Conservation (phyloP, 2,329 filamentous ascomycete genomes). For the Biscogniauxia marginata region DNA sequence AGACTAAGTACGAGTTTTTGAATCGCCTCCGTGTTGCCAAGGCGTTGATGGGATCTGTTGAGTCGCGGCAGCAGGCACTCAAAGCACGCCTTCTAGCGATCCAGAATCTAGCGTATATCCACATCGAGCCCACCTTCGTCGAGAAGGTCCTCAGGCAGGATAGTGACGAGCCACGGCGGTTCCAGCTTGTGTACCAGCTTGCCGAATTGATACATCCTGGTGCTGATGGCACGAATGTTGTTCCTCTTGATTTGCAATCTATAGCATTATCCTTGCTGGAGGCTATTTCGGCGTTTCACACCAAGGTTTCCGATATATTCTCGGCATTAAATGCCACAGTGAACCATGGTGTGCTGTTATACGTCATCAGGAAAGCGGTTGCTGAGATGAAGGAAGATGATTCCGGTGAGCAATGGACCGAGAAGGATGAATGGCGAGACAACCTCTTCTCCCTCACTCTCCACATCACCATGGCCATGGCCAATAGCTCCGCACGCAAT, state of each 20-base stretch:
- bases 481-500: slow-evolving; percentile 34
- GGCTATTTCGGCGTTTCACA: slow-evolving; percentile 76
- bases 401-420: slow-evolving; percentile 59
- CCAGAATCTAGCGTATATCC: slow-evolving; percentile 87
- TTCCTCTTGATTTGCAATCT: slow-evolving; percentile 77
- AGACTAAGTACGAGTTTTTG: slow-evolving; percentile 79
- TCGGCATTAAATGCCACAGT: slow-evolving; percentile 93
- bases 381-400: slow-evolving; percentile 68
- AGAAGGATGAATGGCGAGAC: slow-evolving; percentile 84
- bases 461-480: slow-evolving; percentile 73
- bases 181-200: slow-evolving; percentile 89
- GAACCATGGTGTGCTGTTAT: slow-evolving; percentile 92
- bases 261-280: slow-evolving; percentile 80
- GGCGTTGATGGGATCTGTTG: slow-evolving; percentile 65
- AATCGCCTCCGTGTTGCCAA: slow-evolving; percentile 82
- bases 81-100: slow-evolving; percentile 82
- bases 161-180: slow-evolving; percentile 80
- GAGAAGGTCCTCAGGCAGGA: slow-evolving; percentile 86
- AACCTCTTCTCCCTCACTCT: slow-evolving; percentile 85
- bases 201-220: slow-evolving; percentile 88
- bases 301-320: slow-evolving; percentile 77
- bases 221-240: slow-evolving; percentile 61
- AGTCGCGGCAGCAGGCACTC: slow-evolving; percentile 72
- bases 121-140: slow-evolving; percentile 77
- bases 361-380: slow-evolving; percentile 87